phyloP scores from a whole-genome alignment of 805 yeast species.

The Saccharomycopsis javanensis region DNA sequence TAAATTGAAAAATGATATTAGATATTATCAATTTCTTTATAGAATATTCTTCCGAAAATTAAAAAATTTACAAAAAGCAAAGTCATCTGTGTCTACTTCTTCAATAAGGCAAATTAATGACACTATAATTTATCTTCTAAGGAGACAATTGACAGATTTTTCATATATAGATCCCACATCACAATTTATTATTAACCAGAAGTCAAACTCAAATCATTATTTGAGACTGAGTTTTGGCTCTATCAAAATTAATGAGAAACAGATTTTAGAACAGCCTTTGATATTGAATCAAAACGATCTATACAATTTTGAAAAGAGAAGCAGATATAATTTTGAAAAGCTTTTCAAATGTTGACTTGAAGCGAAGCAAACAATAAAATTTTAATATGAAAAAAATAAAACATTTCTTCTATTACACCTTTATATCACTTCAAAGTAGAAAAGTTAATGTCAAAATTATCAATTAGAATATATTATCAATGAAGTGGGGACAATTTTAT shows the following conservation, averaged over 20 bases:
- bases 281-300: neutral
- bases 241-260: neutral
- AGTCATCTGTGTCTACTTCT: neutral
- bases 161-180: neutral
- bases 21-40: neutral
- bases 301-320: neutral
- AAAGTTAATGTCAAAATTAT: no score
- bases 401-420: no score
- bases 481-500: no score
- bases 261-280: neutral
- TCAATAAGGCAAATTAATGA: neutral
- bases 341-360: neutral
- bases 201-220: neutral
- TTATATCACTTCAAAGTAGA: no score
- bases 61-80: neutral
- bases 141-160: neutral
- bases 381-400: no score
- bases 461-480: no score
- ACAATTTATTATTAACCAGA: neutral
- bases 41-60: neutral
- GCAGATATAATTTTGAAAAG: conserved; percentile 1
- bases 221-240: neutral
- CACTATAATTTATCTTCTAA: neutral
- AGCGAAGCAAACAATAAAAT: no score
- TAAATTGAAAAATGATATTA: neutral